Evolutionary conservation across 2,329 filamentous ascomycete genomes (phyloP).

Genomic region (Rasamsonia emersonii): DNA sequence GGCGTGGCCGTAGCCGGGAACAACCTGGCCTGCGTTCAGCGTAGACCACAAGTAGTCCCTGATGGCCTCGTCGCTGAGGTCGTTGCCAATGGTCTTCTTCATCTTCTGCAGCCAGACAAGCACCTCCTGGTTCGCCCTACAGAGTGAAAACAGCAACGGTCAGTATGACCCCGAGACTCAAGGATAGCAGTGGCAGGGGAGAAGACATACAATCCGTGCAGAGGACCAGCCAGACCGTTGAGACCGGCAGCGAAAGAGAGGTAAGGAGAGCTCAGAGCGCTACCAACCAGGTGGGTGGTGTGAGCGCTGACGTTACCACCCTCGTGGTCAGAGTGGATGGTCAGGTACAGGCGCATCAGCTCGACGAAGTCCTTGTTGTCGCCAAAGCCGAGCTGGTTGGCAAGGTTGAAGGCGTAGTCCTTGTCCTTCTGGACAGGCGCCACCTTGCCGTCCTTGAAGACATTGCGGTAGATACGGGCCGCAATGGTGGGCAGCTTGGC

Average conservation of each 20-base stretch:
- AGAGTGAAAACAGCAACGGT: neutral
- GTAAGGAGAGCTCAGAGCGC: constrained; percentile 93
- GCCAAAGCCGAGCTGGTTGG: constrained; percentile 96
- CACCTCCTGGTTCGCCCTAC: constrained; percentile 90
- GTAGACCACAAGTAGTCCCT: constrained; percentile 98
- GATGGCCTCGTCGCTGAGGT: constrained; percentile 93
- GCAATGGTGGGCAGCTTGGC: constrained; percentile 98
- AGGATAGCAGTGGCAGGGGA: neutral
- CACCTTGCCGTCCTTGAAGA: constrained; percentile 99
- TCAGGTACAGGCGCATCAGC: constrained; percentile 97
- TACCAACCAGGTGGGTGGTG: constrained; percentile 96
- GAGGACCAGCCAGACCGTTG: constrained; percentile 94
- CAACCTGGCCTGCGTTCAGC: constrained; percentile 88
- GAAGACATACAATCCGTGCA: constrained; percentile 68
- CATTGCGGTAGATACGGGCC: constrained; percentile 98
- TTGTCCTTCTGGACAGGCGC: constrained; percentile 94
- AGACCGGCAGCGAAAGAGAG: constrained; percentile 93
- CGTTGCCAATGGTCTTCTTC: constrained; percentile 89
- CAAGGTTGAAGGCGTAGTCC: constrained; percentile 99
- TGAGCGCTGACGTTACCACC: constrained; percentile 98
- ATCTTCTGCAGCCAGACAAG: constrained; percentile 99
- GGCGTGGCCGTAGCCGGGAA: constrained; percentile 96
- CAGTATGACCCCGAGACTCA: neutral
- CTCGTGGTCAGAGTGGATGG: constrained; percentile 99
- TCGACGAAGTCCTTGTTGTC: constrained; percentile 95